Evolutionary conservation across 2,329 filamentous ascomycete genomes (phyloP).

Genomic region (Aureobasidium vineae): DNA sequence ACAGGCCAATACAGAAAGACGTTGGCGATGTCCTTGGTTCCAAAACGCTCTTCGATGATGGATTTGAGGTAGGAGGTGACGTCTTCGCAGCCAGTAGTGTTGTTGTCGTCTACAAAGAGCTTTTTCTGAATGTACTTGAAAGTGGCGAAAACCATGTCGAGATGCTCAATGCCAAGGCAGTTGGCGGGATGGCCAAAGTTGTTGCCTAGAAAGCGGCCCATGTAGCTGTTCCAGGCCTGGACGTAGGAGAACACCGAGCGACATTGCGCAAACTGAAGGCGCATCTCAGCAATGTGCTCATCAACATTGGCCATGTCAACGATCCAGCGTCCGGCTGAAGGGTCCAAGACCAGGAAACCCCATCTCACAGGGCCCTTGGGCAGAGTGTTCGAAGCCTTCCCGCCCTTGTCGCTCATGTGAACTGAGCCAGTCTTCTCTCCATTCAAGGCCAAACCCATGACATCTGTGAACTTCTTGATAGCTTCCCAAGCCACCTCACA

Average conservation of each 20-base stretch:
- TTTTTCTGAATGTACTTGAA: constrained; percentile 51
- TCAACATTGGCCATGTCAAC: constrained; percentile 61
- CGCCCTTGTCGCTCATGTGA: constrained; percentile 36
- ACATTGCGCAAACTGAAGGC: constrained; percentile 56
- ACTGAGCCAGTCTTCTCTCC: constrained; percentile 57
- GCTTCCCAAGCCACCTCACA: constrained; percentile 60
- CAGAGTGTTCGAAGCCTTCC: constrained; percentile 39
- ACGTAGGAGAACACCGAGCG: constrained; percentile 59
- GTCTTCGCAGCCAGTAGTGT: constrained; percentile 30
- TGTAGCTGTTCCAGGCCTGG: constrained; percentile 57
- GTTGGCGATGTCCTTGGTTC: constrained; percentile 48
- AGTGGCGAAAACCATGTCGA: constrained; percentile 54
- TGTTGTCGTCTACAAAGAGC: constrained; percentile 41
- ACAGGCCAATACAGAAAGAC: constrained; percentile 55
- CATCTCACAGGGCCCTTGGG: constrained; percentile 57
- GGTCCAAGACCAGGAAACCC: constrained; percentile 60
- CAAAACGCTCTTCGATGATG: constrained; percentile 54
- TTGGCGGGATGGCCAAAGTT: constrained; percentile 56
- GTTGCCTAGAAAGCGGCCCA: constrained; percentile 52
- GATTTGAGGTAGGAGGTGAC: constrained; percentile 45
- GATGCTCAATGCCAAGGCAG: constrained; percentile 53
- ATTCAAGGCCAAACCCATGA: constrained; percentile 60
- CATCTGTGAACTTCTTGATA: constrained; percentile 54
- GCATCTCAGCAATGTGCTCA: constrained; percentile 59
- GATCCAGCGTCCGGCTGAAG: constrained; percentile 54